Percentiles rank a stretch among this genome's conserved stretches.
Conservation (phyloP, 2,329 filamentous ascomycete genomes). For the Trichoderma afroharzianum region DNA sequence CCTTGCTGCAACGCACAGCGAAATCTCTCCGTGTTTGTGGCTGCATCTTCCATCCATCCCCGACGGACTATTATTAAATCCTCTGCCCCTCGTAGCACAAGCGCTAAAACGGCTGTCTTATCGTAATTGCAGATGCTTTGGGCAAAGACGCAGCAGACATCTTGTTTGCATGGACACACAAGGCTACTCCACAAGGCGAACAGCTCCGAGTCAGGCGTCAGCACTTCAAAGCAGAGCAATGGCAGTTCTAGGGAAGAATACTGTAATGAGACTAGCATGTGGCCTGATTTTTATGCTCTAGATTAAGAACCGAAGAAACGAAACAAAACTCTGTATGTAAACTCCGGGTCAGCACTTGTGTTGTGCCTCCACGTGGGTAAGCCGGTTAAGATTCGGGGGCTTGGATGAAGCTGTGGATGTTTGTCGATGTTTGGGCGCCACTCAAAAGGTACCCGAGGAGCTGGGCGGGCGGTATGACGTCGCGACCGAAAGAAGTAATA, state of each 20-base stretch:
- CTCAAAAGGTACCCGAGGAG: not conserved
- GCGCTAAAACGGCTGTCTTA: not conserved
- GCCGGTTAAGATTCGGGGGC: not conserved
- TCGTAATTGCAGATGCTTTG: too few species aligned
- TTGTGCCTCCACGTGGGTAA: not conserved
- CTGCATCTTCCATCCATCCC: not conserved
- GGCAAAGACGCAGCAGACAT: not conserved
- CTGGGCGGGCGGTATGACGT: not conserved
- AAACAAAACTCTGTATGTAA: constrained; percentile 2
- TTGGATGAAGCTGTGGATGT: not conserved
- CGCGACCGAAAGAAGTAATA: not conserved
- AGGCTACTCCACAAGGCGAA: not conserved
- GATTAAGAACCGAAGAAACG: constrained; percentile 1
- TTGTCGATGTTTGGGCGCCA: not conserved
- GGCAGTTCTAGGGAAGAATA: not conserved
- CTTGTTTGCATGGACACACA: not conserved
- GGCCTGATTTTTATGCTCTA: not conserved
- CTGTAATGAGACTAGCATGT: not conserved
- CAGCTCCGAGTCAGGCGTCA: not conserved
- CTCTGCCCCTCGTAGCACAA: not conserved
- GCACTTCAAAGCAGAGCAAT: not conserved
- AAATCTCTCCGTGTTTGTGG: not conserved
- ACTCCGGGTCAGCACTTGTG: not conserved
- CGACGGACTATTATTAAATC: not conserved
- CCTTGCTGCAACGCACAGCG: not conserved